phyloP scores from a whole-genome alignment of 2,329 filamentous ascomycete species.

The Trichoderma koningiopsis region DNA sequence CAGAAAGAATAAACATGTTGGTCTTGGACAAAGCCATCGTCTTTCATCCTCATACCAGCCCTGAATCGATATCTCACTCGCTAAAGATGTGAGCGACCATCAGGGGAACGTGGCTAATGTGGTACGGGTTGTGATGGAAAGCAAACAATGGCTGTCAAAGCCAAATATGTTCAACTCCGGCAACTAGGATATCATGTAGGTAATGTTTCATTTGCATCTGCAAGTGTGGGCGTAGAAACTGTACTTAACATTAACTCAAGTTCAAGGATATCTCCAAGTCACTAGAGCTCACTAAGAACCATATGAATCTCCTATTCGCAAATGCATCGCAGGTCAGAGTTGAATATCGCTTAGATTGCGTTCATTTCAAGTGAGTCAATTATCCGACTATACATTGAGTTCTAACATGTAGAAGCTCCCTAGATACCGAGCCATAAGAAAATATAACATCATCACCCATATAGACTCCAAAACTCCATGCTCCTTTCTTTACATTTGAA shows the following conservation, averaged over 20 bases:
- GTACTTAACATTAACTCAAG: constrained; percentile 28
- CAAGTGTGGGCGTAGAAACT: not conserved
- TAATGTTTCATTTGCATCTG: not conserved
- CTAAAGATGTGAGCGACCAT: not conserved
- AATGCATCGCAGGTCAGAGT: not conserved
- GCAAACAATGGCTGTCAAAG: not conserved
- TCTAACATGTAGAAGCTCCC: not conserved
- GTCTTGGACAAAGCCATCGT: too few relatives aligned
- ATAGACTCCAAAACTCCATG: constrained; percentile 22
- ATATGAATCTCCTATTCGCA: not conserved
- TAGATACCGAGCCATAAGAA: not conserved
- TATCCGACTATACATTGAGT: not conserved
- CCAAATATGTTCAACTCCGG: not conserved
- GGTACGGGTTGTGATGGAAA: not conserved
- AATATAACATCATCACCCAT: not conserved
- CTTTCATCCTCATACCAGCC: too few relatives aligned
- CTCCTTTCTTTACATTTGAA: constrained; percentile 5
- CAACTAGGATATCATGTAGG: not conserved
- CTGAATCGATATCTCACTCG: not conserved
- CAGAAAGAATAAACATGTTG: too few relatives aligned
- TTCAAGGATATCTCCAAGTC: not conserved
- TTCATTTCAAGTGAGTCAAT: not conserved
- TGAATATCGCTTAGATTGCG: not conserved
- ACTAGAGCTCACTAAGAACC: too few relatives aligned
- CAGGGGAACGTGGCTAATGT: not conserved